Conservation (phyloP, 441 rosid genomes). For the Adansonia gregorii region DNA sequence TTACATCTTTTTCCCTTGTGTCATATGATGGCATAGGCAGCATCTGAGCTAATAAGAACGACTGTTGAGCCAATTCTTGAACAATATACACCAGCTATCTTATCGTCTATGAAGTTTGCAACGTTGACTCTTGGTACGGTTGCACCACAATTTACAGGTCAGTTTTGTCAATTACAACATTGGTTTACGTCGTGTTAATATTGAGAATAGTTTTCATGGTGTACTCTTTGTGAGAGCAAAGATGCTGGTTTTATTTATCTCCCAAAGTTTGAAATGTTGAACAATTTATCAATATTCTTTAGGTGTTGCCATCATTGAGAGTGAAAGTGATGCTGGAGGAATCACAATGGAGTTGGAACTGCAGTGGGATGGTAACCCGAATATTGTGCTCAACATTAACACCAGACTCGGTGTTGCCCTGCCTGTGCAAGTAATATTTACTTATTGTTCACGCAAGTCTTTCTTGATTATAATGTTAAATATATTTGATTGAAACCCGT, state of each 20-base stretch:
- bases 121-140: slow-evolving; percentile 87
- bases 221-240: background rate
- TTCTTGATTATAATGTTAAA: background rate
- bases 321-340: slow-evolving; percentile 51
- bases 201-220: background rate
- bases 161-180: slow-evolving; percentile 20
- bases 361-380: slow-evolving; percentile 96
- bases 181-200: background rate
- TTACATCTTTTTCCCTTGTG: background rate
- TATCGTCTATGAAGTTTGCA: slow-evolving; percentile 83
- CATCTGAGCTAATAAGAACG: slow-evolving; percentile 79
- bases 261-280: background rate
- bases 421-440: slow-evolving; percentile 71
- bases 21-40: slow-evolving; percentile 57
- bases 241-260: background rate
- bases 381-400: slow-evolving; percentile 69
- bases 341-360: slow-evolving; percentile 86
- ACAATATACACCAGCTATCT: slow-evolving; percentile 74
- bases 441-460: background rate
- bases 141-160: slow-evolving; percentile 96
- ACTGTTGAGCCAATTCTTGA: slow-evolving; percentile 85
- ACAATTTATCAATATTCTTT: background rate
- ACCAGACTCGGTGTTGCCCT: slow-evolving; percentile 75
- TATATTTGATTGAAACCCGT: background rate
- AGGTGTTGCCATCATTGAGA: slow-evolving; percentile 77